Base-by-base conservation (phyloP, 768 basidiomycete species). In the Lentinula guzmanii region DNA sequence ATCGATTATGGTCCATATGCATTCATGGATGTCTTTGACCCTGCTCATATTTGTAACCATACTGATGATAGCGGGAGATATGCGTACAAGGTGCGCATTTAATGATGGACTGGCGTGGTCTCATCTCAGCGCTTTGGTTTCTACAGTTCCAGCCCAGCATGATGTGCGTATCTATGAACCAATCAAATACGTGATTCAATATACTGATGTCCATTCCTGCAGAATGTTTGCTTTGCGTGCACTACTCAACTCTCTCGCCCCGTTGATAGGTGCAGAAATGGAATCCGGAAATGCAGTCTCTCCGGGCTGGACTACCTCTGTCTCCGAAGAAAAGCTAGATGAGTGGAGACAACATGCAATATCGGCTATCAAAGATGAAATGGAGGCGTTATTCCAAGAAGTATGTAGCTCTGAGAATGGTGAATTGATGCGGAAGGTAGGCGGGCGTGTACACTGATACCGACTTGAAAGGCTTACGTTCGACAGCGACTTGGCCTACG, bases 1-100 rank as follows among this genome's bases (percentile, higher is more conserved):
- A 90, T 90, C 61, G 90, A 91, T 68, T 92, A 89, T 61, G 89
- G 86, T 80, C 95, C 95, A 34, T 97, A 89, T 65, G 91, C 93
- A 0, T 95, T 93, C 75, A 97, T 96, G 95, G 95, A 98, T 69
- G 84, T 94, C 3, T 98, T 90, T 66, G 88, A 96, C 65, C 70
- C 84, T 0, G 75, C 77, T 56, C 95, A 97, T 66, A 88, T 98
- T 58, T 98, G 95, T 77, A 98, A 95, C 66, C 93, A 95, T 71
- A 84, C 85, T 1, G 94, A 97, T 67, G 82, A 83, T 52, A 79
- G 78, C 60, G 90, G 90, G 15, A 80, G 92, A 48, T 95, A 94
- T 66, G 80, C 90, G 1, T 95, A 92, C 74, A 79, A 75, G 65
- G 79, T 79, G 58, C 28, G 64, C 64, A 67, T 80, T 81, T 59